These are phyloP conservation scores for Fusarium sp. DNA, from an alignment of 2,329 filamentous ascomycete genomes.

Conservation along the genomic window DNA sequence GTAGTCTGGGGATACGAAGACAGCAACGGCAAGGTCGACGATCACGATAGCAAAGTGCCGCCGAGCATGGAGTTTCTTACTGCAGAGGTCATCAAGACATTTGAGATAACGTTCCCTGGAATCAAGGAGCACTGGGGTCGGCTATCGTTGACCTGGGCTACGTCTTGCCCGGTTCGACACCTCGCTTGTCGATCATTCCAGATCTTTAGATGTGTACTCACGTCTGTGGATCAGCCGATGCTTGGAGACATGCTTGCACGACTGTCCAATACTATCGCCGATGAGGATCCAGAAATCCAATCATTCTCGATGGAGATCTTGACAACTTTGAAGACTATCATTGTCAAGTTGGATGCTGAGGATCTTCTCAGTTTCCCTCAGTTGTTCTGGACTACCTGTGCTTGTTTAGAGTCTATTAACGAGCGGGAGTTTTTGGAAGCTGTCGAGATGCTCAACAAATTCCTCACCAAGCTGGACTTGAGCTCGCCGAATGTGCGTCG, in stretches of 20 bases:
- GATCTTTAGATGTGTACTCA: conserved; percentile 94
- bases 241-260: conserved; percentile 96
- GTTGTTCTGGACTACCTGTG: conserved; percentile 97
- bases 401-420: conserved; percentile 96
- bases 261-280: conserved; percentile 95
- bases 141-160: conserved; percentile 93
- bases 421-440: conserved; percentile 95
- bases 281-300: conserved; percentile 94
- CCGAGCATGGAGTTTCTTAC: conserved; percentile 89
- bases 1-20: conserved; percentile 97
- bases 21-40: conserved; percentile 83
- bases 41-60: conserved; percentile 85
- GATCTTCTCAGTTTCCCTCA: conserved; percentile 93
- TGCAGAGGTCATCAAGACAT: conserved; percentile 85
- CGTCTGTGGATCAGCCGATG: conserved; percentile 92
- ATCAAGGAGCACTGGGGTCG: conserved; percentile 94
- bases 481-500: conserved; percentile 77
- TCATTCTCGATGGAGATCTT: conserved; percentile 98
- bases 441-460: conserved; percentile 89
- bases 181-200: conserved; percentile 97
- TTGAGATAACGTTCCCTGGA: conserved; percentile 85
- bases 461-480: conserved; percentile 88
- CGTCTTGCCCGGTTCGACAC: conserved; percentile 94
- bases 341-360: conserved; percentile 83
- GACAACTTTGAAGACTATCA: conserved; percentile 92